Evolutionary conservation across 2,329 filamentous ascomycete genomes (phyloP).

Genomic region (Colletotrichum simmondsii): DNA sequence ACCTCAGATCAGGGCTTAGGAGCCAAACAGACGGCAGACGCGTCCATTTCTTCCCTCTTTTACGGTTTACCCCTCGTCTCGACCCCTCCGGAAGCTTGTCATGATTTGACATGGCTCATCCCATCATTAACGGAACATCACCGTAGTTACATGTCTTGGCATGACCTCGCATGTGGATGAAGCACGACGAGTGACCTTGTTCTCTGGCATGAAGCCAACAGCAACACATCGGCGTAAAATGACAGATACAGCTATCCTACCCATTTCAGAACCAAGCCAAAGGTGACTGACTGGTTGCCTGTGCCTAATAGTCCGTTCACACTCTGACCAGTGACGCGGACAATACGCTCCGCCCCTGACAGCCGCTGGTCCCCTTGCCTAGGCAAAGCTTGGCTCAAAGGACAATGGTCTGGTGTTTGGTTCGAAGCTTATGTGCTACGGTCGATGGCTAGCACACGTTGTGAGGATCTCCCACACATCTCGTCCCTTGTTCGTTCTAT

Average conservation of each 20-base stretch:
- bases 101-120: conserved; percentile 19
- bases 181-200: background rate
- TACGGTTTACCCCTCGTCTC: too few species aligned
- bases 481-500: background rate
- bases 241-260: background rate
- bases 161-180: background rate
- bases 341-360: background rate
- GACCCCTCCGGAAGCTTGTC: background rate
- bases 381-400: background rate
- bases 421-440: background rate
- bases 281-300: background rate
- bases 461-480: background rate
- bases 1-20: background rate
- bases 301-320: background rate
- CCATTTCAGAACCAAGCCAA: background rate
- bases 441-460: conserved; percentile 8
- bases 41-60: background rate
- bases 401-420: background rate
- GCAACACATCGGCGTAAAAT: background rate
- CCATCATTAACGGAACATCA: background rate
- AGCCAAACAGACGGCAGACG: conserved; percentile 2
- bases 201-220: background rate
- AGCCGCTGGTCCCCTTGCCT: background rate
- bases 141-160: background rate
- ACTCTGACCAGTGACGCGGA: background rate